Evolutionary conservation across 73 alveolate genomes (phyloP).

Genomic region (Chromera velia): DNA sequence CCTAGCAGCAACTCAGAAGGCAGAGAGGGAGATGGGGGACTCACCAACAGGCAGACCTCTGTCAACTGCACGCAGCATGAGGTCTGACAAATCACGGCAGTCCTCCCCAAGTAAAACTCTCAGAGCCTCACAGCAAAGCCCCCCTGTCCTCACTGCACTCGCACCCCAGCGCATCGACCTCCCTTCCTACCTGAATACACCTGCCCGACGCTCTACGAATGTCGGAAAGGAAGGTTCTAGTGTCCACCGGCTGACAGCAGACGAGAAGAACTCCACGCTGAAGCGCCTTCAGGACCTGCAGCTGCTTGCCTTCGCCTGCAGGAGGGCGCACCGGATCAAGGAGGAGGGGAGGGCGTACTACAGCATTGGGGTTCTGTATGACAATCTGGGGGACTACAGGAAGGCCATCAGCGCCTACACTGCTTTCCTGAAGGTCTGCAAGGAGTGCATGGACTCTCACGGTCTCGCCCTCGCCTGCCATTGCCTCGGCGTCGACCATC

Average conservation of each 20-base stretch:
- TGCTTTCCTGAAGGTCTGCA: not conserved
- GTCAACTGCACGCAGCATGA: too few species aligned
- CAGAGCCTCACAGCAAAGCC: too few species aligned
- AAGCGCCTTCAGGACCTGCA: not conserved
- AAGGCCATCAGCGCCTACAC: not conserved
- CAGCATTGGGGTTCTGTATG: not conserved
- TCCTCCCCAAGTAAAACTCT: too few species aligned
- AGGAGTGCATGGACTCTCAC: constrained; percentile 1
- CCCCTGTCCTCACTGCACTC: too few species aligned
- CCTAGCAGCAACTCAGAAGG: too few species aligned
- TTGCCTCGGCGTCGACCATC: constrained; percentile 11
- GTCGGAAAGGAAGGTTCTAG: not conserved
- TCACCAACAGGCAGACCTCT: too few species aligned
- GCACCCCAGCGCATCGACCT: not conserved
- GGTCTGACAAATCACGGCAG: too few species aligned
- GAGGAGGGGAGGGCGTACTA: not conserved
- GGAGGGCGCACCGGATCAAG: not conserved
- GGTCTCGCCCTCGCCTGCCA: constrained; percentile 20
- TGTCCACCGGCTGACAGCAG: not conserved
- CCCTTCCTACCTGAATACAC: not conserved
- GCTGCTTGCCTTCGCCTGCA: not conserved
- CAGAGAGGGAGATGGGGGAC: too few species aligned
- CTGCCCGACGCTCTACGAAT: not conserved
- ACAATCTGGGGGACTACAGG: not conserved
- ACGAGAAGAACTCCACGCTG: not conserved